phyloP scores from a whole-genome alignment of 2,329 filamentous ascomycete species.

The Talaromyces marneffei region DNA sequence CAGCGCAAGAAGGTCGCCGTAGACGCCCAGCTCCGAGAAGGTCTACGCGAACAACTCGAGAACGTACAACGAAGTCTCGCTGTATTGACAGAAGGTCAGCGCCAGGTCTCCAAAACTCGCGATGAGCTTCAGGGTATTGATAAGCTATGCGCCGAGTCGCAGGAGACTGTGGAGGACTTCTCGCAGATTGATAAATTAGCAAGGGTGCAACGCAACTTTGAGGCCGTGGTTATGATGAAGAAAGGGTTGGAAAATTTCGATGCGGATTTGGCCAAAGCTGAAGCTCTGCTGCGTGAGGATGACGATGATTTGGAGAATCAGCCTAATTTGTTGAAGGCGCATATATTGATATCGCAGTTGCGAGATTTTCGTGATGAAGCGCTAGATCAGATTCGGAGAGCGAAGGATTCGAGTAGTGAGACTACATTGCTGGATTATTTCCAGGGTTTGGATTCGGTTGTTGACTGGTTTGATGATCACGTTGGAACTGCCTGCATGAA shows the following conservation, averaged over 20 bases:
- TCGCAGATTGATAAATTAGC: conserved; percentile 64
- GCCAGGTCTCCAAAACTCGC: conserved; percentile 86
- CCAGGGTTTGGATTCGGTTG: conserved; percentile 72
- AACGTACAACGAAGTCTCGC: conserved; percentile 90
- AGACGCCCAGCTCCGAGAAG: conserved; percentile 82
- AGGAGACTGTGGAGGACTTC: conserved; percentile 97
- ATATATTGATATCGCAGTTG: conserved; percentile 87
- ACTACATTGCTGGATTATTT: conserved; percentile 88
- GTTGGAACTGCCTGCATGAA: conserved; percentile 83
- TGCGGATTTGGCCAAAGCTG: conserved; percentile 66
- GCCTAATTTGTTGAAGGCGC: conserved; percentile 80
- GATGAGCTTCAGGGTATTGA: conserved; percentile 99
- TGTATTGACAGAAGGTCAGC: conserved; percentile 81
- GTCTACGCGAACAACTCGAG: conserved; percentile 86
- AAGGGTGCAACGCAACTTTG: conserved; percentile 77
- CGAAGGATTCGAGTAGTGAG: conserved; percentile 67
- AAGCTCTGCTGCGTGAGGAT: conserved; percentile 73
- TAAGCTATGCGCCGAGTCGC: conserved; percentile 91
- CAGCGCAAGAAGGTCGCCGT: conserved; percentile 87
- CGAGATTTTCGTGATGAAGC: conserved; percentile 93
- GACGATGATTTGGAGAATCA: conserved; percentile 82
- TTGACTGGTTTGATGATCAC: conserved; percentile 95
- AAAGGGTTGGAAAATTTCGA: conserved; percentile 83
- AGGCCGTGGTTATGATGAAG: conserved; percentile 88
- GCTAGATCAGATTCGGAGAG: conserved; percentile 86